Base-by-base conservation (phyloP, 495 filamentous ascomycete species). In the Penicillium subrubescens region DNA sequence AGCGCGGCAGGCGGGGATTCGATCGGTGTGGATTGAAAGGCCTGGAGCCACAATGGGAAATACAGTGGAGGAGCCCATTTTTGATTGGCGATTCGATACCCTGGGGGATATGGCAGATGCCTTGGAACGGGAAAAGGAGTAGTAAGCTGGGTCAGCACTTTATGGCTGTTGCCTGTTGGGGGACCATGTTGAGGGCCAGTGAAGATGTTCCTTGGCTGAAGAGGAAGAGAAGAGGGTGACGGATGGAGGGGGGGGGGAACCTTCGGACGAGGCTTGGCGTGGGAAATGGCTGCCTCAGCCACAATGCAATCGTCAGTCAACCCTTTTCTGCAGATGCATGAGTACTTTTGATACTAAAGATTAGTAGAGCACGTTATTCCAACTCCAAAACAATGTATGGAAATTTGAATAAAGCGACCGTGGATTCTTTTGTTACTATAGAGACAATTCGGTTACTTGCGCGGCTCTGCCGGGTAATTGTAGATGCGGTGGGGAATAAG, bases 101-200 rank as follows among this genome's bases (percentile, higher is more conserved):
- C 66, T 96, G 64, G 88, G 83, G 15, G 88, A 91, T 59, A 87
- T 94, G 82, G 91, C 90, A 19, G 86, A 87, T 64, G 86, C 86
- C 55, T 86, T 92, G 31, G 35, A 21, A 8, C 50, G 37, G 25
- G 60, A 12, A 12, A 23, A 33, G 23, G 27, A 35, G n/a, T 35
- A 35, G n/a, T 25, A 48, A 23, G 44, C 44, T 25, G 19, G 44
- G 21, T 48, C 21, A 48, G 44, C 44, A 48, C 19, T 48, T 48
- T 25, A 48, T 48, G 44, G 44, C 44, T 48, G 44, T 48, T 48
- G 44, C 44, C 44, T 48, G 44, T 48, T 48, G 44, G 44, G 21
- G 21, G 15, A 25, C 10, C 2, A 23, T 23, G 21, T 12, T 12
- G 21, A 5, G 19, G 44, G 44, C 44, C 19, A 48, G 44, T 48